Conservation (phyloP, 108 stramenopile genomes). For the Skeletonema tropicum region DNA sequence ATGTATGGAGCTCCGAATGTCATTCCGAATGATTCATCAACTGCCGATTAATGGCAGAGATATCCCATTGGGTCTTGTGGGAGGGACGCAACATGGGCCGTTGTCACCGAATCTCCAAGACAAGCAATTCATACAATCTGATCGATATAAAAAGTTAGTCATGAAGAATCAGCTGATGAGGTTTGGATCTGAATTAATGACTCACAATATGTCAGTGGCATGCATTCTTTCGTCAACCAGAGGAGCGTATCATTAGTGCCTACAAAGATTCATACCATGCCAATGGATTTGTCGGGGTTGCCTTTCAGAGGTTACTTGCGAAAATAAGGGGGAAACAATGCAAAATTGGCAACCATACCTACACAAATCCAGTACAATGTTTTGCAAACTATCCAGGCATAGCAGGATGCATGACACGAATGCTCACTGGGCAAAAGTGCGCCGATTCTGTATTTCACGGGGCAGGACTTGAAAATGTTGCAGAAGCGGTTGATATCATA, state of each 20-base stretch:
- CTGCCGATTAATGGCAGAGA: conserved; percentile 3
- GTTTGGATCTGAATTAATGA: conserved; percentile 30
- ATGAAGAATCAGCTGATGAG: conserved; percentile 13
- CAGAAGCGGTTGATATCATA: conserved; percentile 37
- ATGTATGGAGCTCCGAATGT: conserved; percentile 46
- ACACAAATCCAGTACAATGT: conserved; percentile 42
- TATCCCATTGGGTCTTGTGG: conserved; percentile 40
- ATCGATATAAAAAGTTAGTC: conserved; percentile 10
- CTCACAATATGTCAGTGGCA: conserved; percentile 45
- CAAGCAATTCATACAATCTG: neutral
- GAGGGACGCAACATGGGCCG: conserved; percentile 46
- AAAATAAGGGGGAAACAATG: neutral
- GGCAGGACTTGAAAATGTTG: conserved; percentile 33
- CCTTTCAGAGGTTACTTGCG: neutral
- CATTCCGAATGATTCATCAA: conserved; percentile 1
- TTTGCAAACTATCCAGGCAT: conserved; percentile 49
- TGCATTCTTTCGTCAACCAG: conserved; percentile 50
- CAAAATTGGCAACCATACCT: conserved; percentile 9
- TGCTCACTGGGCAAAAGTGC: conserved; percentile 46
- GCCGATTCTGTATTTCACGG: conserved; percentile 33
- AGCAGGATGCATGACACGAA: conserved; percentile 47
- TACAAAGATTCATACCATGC: conserved; percentile 42
- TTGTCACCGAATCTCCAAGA: conserved; percentile 19
- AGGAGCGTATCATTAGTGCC: conserved; percentile 46
- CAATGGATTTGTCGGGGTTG: conserved; percentile 20